Conservation (phyloP, 164 flowering plant species). For the Berberis thunbergii region DNA sequence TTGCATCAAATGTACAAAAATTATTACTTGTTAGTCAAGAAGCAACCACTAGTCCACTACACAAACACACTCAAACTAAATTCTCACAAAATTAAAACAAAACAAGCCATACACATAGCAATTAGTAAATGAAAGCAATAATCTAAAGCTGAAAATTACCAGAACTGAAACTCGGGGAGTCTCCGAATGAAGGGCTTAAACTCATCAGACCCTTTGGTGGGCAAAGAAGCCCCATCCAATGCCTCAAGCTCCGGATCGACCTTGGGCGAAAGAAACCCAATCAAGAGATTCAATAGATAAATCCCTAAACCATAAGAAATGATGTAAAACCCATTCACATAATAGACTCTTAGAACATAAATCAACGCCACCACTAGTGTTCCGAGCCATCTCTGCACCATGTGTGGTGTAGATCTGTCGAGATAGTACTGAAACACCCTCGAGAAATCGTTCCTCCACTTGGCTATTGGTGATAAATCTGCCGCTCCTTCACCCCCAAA, state of each 20-base stretch:
- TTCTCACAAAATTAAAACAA: too few species aligned
- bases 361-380: conserved; percentile 22
- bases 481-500: conserved; percentile 40
- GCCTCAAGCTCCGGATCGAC: conserved; percentile 45
- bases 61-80: too few species aligned
- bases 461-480: conserved; percentile 37
- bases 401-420: conserved; percentile 38
- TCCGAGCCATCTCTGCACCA: conserved; percentile 38
- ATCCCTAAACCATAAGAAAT: conserved; percentile 42
- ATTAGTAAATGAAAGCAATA: neutral
- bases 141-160: conserved; percentile 16
- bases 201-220: conserved; percentile 50
- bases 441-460: conserved; percentile 44
- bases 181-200: conserved; percentile 56
- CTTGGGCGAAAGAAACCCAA: conserved; percentile 47
- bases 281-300: conserved; percentile 39
- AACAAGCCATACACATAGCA: neutral
- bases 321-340: conserved; percentile 41
- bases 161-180: conserved; percentile 51
- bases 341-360: conserved; percentile 29
- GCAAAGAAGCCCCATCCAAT: conserved; percentile 33
- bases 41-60: too few species aligned
- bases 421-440: conserved; percentile 44
- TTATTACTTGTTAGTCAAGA: too few species aligned
- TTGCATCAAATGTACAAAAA: too few species aligned